Conservation (phyloP, 305 asterid species). For the Andrographis paniculata region DNA sequence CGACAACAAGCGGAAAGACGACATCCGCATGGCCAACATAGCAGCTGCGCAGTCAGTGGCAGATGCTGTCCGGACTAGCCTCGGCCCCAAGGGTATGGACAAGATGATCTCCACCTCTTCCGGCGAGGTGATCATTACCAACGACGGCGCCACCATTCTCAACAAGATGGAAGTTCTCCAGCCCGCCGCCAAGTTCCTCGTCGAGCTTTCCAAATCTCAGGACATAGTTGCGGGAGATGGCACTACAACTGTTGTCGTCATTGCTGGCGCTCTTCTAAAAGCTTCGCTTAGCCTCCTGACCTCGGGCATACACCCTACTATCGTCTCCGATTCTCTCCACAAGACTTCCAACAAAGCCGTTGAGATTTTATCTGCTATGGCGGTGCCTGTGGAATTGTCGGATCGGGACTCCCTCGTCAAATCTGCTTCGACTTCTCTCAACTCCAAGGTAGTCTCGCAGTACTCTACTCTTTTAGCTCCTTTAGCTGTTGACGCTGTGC, state of each 20-base stretch:
- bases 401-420: conserved; percentile 79
- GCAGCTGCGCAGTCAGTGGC: conserved; percentile 87
- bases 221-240: conserved; percentile 97
- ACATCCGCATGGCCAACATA: conserved; percentile 81
- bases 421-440: conserved; percentile 80
- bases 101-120: conserved; percentile 85
- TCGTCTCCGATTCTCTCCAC: conserved; percentile 77
- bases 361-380: conserved; percentile 84
- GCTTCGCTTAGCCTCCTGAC: conserved; percentile 52
- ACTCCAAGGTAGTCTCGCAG: conserved; percentile 91
- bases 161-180: conserved; percentile 97
- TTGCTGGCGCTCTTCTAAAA: conserved; percentile 75
- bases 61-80: conserved; percentile 82
- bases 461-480: conserved; percentile 93
- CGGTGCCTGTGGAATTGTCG: conserved; percentile 76
- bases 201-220: conserved; percentile 91
- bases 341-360: conserved; percentile 69
- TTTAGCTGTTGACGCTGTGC: conserved; percentile 88
- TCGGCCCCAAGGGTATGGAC: conserved; percentile 98
- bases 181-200: conserved; percentile 96
- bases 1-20: conserved; percentile 97
- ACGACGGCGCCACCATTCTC: conserved; percentile 89
- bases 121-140: conserved; percentile 94
- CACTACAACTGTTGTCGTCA: conserved; percentile 90
- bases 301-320: conserved; percentile 78